Evolutionary conservation across 2,329 filamentous ascomycete species (phyloP).

Genomic region (Hypoxylon sp.): DNA sequence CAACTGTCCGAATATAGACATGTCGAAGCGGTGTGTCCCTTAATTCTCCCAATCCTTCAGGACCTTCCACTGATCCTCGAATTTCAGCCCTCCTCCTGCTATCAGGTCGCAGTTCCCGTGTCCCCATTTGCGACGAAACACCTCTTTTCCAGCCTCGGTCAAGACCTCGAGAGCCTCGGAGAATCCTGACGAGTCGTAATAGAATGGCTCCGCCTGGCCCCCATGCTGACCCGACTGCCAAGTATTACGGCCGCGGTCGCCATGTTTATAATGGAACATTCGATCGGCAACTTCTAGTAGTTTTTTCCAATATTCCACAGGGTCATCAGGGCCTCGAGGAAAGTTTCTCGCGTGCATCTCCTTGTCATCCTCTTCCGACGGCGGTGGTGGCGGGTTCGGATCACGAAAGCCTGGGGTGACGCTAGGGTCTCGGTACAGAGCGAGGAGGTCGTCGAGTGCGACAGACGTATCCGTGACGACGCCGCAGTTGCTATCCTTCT

Average conservation of each 20-base stretch:
- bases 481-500: conserved; percentile 56
- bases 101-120: conserved; percentile 60
- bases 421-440: conserved; percentile 60
- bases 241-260: conserved; percentile 56
- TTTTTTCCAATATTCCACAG: conserved; percentile 50
- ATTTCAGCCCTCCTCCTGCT: conserved; percentile 52
- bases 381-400: conserved; percentile 53
- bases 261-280: conserved; percentile 61
- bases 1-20: too few species aligned
- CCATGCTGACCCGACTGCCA: conserved; percentile 60
- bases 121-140: conserved; percentile 61
- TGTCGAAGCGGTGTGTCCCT: neutral
- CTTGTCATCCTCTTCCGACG: conserved; percentile 33
- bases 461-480: conserved; percentile 62
- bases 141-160: conserved; percentile 53
- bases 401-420: conserved; percentile 55
- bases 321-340: conserved; percentile 33
- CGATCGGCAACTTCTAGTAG: conserved; percentile 50
- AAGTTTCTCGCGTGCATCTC: conserved; percentile 26
- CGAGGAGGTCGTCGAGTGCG: conserved; percentile 60
- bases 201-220: conserved; percentile 59
- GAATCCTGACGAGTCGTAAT: conserved; percentile 56
- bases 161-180: conserved; percentile 52
- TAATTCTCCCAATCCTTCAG: conserved; percentile 55
- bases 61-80: conserved; percentile 63